Percentiles rank a stretch among this genome's conserved stretches.
Evolutionary conservation across 1,139 yeast species (phyloP).

Genomic region (Saccharomyces hybrid): DNA sequence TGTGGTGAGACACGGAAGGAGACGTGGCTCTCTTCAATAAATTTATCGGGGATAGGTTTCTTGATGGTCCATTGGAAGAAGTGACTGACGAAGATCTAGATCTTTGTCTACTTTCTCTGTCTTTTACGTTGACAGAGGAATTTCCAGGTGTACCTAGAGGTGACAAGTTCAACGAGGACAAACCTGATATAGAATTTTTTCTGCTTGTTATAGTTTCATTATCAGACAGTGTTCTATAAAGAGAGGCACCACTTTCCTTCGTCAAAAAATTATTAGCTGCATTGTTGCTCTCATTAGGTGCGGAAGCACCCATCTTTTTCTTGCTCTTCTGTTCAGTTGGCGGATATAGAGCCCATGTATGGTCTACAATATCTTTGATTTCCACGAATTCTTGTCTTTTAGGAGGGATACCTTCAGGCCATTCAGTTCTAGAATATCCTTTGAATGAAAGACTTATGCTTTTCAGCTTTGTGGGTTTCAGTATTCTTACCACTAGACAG

Average conservation of each 20-base stretch:
- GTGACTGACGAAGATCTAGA: neutral
- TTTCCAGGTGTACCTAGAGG: neutral
- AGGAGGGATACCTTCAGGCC: slow-evolving; percentile 99
- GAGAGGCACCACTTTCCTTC: slow-evolving; percentile 26
- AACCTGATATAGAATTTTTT: neutral
- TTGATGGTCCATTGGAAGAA: slow-evolving; percentile 8
- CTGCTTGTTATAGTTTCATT: neutral
- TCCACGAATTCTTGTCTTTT: slow-evolving; percentile 62
- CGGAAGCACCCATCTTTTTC: neutral
- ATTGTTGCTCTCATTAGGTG: neutral
- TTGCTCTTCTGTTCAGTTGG: slow-evolving; percentile 5
- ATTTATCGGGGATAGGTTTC: slow-evolving; percentile 34
- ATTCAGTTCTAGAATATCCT: slow-evolving; percentile 78
- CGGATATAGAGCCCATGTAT: slow-evolving; percentile 88
- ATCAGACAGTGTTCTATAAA: slow-evolving; percentile 18
- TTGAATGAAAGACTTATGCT: slow-evolving; percentile 54
- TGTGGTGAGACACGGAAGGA: slow-evolving; percentile 11
- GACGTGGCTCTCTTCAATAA: slow-evolving; percentile 41
- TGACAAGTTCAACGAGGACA: neutral
- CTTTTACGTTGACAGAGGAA: neutral
- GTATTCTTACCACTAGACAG: slow-evolving; percentile 58
- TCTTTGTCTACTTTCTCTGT: neutral
- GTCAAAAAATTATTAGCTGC: slow-evolving; percentile 16
- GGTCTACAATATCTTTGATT: slow-evolving; percentile 57
- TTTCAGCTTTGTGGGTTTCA: slow-evolving; percentile 72